These are phyloP conservation scores for Linum trigynum DNA, from an alignment of 345 rosid genomes.

Conservation along the genomic window DNA sequence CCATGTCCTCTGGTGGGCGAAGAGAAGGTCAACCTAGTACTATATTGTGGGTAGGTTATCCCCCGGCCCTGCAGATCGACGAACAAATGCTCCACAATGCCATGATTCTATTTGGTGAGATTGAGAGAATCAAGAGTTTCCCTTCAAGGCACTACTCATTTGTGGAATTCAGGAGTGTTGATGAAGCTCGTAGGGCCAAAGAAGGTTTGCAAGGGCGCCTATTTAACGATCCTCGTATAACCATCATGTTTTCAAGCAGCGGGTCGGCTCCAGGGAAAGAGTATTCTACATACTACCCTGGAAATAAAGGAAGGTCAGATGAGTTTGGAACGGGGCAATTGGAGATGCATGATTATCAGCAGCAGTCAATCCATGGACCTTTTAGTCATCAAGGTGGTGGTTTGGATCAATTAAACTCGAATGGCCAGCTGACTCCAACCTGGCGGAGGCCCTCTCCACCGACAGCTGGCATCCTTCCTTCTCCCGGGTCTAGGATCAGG, in stretches of 20 bases:
- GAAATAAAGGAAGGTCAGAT: slow-evolving; percentile 53
- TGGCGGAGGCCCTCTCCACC: slow-evolving; percentile 69
- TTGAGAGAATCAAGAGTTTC: slow-evolving; percentile 72
- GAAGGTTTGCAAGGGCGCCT: slow-evolving; percentile 91
- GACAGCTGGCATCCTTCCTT: slow-evolving; percentile 41
- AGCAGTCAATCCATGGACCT: slow-evolving; percentile 28
- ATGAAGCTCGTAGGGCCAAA: slow-evolving; percentile 93
- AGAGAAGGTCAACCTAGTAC: slow-evolving; percentile 74
- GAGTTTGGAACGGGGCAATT: slow-evolving; percentile 32
- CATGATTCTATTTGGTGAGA: slow-evolving; percentile 97
- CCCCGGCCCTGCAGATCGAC: slow-evolving; percentile 81
- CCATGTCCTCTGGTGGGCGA: slow-evolving; percentile 39
- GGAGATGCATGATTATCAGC: slow-evolving; percentile 38
- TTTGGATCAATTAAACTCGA: slow-evolving; percentile 37
- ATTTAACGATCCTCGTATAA: slow-evolving; percentile 83
- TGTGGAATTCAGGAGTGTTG: slow-evolving; percentile 90
- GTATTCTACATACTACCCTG: slow-evolving; percentile 36
- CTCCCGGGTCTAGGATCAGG: slow-evolving; percentile 49
- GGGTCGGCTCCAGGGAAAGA: slow-evolving; percentile 59
- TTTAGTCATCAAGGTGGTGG: slow-evolving; percentile 38
- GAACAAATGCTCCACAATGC: slow-evolving; percentile 96
- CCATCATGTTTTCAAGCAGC: slow-evolving; percentile 71
- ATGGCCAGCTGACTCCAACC: slow-evolving; percentile 25
- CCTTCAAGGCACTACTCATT: slow-evolving; percentile 76
- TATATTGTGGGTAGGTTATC: slow-evolving; percentile 89